phyloP scores from a whole-genome alignment of 331 rosid species.

The Rhamnella rubrinervis region DNA sequence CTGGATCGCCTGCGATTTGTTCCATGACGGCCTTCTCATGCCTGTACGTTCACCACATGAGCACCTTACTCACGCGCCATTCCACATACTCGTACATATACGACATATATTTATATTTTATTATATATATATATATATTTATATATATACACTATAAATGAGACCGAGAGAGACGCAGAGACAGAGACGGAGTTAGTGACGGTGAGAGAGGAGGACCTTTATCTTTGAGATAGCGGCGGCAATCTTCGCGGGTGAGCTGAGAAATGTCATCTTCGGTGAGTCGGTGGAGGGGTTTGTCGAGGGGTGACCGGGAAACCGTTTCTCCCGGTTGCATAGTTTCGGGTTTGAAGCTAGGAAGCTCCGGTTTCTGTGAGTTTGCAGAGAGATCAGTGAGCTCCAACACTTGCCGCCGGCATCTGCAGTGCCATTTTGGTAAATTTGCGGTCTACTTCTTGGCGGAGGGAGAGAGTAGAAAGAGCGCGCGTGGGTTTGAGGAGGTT shows the following conservation, averaged over 20 bases:
- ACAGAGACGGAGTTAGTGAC: neutral
- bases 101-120: neutral
- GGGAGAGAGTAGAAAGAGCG: neutral
- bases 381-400: too few species aligned
- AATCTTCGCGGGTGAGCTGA: conserved; percentile 21
- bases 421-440: too few species aligned
- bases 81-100: neutral
- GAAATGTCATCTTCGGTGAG: conserved; percentile 15
- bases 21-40: conserved; percentile 24
- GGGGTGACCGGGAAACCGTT: conserved; percentile 13
- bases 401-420: too few species aligned
- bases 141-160: neutral
- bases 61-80: neutral
- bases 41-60: conserved; percentile 5
- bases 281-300: conserved; percentile 8
- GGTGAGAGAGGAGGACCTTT: neutral
- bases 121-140: neutral
- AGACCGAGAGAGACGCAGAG: neutral
- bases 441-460: too few species aligned
- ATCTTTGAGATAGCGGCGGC: conserved; percentile 12
- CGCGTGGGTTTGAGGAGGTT: neutral
- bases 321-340: conserved; percentile 1
- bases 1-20: conserved; percentile 25
- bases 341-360: neutral
- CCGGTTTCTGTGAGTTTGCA: neutral